phyloP scores from a whole-genome alignment of 2,329 filamentous ascomycete species.

The Fusarium equiseti region DNA sequence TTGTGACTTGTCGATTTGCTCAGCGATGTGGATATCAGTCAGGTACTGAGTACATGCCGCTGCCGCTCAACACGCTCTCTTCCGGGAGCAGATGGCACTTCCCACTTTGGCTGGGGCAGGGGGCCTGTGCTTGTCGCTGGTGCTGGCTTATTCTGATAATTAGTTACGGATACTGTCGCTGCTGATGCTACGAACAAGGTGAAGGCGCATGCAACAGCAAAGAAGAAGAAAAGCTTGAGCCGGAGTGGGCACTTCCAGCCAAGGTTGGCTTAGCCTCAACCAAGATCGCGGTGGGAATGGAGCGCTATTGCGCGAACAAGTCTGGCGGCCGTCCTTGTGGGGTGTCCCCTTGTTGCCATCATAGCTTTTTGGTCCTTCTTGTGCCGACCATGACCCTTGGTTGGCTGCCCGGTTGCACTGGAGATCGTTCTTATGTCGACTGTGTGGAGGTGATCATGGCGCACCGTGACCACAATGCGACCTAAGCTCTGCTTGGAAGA shows the following conservation, averaged over 20 bases:
- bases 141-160: neutral
- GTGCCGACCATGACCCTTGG: constrained; percentile 30
- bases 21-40: constrained; percentile 3
- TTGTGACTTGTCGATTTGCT: constrained; percentile 30
- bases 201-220: constrained; percentile 32
- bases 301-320: constrained; percentile 47
- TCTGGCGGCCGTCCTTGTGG: constrained; percentile 46
- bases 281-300: constrained; percentile 47
- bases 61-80: constrained; percentile 20
- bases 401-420: constrained; percentile 38
- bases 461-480: constrained; percentile 40
- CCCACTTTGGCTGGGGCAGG: constrained; percentile 33
- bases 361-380: constrained; percentile 35
- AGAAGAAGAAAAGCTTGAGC: constrained; percentile 45
- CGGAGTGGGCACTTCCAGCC: constrained; percentile 38
- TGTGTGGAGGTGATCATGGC: constrained; percentile 45
- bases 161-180: constrained; percentile 6
- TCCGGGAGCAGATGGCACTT: constrained; percentile 41
- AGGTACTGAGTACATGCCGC: constrained; percentile 27
- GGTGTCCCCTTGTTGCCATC: constrained; percentile 35
- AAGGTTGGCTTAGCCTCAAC: constrained; percentile 42
- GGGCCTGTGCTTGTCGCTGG: constrained; percentile 30
- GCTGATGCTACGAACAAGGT: constrained; percentile 30
- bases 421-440: constrained; percentile 46
- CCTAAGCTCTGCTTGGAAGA: constrained; percentile 19